These are phyloP conservation scores for Quercus variabilis DNA, from an alignment of 306 rosid genomes.

Conservation along the genomic window DNA sequence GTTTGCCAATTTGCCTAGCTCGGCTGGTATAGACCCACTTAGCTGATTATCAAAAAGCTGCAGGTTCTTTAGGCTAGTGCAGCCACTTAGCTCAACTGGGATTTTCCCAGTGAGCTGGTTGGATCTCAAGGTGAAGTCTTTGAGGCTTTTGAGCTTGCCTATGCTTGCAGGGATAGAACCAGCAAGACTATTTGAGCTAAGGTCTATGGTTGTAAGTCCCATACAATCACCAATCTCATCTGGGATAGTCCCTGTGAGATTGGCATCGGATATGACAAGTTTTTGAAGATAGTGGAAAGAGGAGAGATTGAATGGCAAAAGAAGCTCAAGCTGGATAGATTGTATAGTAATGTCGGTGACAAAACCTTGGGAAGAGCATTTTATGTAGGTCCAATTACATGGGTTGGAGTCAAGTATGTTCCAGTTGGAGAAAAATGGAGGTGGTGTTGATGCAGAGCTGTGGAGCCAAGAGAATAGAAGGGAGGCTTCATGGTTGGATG, in stretches of 20 bases:
- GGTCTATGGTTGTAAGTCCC: conserved; percentile 46
- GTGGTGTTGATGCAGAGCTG: conserved; percentile 33
- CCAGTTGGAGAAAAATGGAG: conserved; percentile 61
- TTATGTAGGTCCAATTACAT: conserved; percentile 85
- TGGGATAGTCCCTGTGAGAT: conserved; percentile 72
- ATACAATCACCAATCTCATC: conserved; percentile 49
- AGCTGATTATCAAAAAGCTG: conserved; percentile 63
- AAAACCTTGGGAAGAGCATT: conserved; percentile 59
- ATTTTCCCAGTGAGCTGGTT: conserved; percentile 74
- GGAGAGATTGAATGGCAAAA: conserved; percentile 64
- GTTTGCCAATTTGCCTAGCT: conserved; percentile 46
- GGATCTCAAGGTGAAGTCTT: conserved; percentile 60
- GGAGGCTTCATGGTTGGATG: conserved; percentile 72
- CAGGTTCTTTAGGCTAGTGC: conserved; percentile 43
- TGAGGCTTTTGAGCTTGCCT: conserved; percentile 50
- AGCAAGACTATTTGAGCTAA: conserved; percentile 64
- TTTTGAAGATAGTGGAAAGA: conserved; percentile 47
- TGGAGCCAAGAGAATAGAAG: conserved; percentile 83
- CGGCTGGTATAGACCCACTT: conserved; percentile 46
- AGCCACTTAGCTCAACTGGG: conserved; percentile 56
- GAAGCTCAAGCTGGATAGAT: conserved; percentile 64
- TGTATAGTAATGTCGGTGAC: conserved; percentile 65
- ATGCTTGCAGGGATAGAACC: conserved; percentile 65
- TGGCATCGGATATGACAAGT: conserved; percentile 71
- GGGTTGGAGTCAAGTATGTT: conserved; percentile 59